These are phyloP conservation scores for Pythium volutum DNA, from an alignment of 352 stramenopile genomes.

Conservation along the genomic window DNA sequence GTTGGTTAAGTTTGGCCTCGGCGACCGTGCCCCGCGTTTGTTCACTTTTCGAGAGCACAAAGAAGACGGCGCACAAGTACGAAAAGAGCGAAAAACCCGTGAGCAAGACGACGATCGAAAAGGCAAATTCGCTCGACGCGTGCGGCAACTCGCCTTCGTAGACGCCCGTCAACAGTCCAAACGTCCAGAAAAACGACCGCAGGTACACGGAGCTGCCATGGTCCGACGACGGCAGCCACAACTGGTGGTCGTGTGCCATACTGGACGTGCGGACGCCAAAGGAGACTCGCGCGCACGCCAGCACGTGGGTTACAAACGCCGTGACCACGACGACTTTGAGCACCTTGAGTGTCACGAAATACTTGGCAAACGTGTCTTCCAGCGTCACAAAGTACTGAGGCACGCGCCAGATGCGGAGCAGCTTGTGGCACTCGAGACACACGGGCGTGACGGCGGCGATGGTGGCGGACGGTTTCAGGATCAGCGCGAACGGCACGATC, in stretches of 20 bases:
- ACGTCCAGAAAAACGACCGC: constrained; percentile 44
- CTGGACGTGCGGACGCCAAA: constrained; percentile 28
- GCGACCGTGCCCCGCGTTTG: constrained; percentile 34
- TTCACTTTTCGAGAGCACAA: constrained; percentile 72
- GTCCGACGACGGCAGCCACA: constrained; percentile 19
- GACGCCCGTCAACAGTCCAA: constrained; percentile 51
- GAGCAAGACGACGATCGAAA: constrained; percentile 46
- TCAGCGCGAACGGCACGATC: constrained; percentile 39
- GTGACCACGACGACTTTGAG: constrained; percentile 42
- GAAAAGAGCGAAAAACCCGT: constrained; percentile 57
- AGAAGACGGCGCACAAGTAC: constrained; percentile 59
- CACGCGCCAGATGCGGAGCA: constrained; percentile 42
- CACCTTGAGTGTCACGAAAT: constrained; percentile 49
- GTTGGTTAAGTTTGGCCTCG: constrained; percentile 60
- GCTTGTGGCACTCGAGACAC: constrained; percentile 54
- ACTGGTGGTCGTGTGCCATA: constrained; percentile 14
- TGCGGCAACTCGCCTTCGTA: constrained; percentile 49
- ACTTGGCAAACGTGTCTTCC: constrained; percentile 50
- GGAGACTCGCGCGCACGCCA: constrained; percentile 42
- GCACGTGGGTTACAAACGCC: constrained; percentile 41
- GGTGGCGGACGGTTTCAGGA: constrained; percentile 3
- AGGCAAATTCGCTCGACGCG: constrained; percentile 36
- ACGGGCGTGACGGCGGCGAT: constrained; percentile 8
- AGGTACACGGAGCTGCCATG: constrained; percentile 28
- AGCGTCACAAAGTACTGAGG: constrained; percentile 44